phyloP scores from a whole-genome alignment of 805 yeast genomes.

The Helenozyma rhizophorensis region DNA sequence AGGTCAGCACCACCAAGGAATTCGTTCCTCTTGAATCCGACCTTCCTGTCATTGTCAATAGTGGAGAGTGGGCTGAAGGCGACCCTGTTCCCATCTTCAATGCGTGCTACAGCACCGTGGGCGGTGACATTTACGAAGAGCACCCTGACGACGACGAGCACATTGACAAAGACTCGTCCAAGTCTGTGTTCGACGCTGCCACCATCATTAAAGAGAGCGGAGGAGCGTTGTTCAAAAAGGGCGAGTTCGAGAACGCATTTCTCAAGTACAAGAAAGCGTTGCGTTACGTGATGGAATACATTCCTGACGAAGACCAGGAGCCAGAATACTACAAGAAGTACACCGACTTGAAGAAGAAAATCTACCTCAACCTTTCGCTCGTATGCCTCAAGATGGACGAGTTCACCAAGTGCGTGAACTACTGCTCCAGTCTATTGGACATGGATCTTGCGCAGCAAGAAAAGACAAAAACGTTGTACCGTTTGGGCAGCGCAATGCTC shows the following conservation, averaged over 20 bases:
- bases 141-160: slow-evolving; percentile 67
- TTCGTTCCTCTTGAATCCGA: slow-evolving; percentile 38
- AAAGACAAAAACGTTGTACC: slow-evolving; percentile 53
- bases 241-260: slow-evolving; percentile 47
- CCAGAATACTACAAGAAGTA: slow-evolving; percentile 49
- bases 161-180: slow-evolving; percentile 55
- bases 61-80: slow-evolving; percentile 59
- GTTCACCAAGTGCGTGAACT: slow-evolving; percentile 48
- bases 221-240: slow-evolving; percentile 51
- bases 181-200: slow-evolving; percentile 48
- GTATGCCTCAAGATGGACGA: slow-evolving; percentile 46
- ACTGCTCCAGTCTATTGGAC: slow-evolving; percentile 54
- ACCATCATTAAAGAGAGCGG: slow-evolving; percentile 64
- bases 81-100: slow-evolving; percentile 56
- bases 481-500: slow-evolving; percentile 46
- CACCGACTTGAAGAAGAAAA: slow-evolving; percentile 46
- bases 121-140: slow-evolving; percentile 73
- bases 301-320: slow-evolving; percentile 66
- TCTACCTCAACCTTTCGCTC: slow-evolving; percentile 58
- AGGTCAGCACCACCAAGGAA: slow-evolving; percentile 36
- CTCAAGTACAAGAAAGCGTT: slow-evolving; percentile 64
- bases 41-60: slow-evolving; percentile 45
- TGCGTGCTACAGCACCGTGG: slow-evolving; percentile 57
- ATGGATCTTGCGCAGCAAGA: slow-evolving; percentile 38
- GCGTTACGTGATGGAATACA: slow-evolving; percentile 64